Conservation (phyloP, 2,329 filamentous ascomycete species). For the Colletotrichum sidae region DNA sequence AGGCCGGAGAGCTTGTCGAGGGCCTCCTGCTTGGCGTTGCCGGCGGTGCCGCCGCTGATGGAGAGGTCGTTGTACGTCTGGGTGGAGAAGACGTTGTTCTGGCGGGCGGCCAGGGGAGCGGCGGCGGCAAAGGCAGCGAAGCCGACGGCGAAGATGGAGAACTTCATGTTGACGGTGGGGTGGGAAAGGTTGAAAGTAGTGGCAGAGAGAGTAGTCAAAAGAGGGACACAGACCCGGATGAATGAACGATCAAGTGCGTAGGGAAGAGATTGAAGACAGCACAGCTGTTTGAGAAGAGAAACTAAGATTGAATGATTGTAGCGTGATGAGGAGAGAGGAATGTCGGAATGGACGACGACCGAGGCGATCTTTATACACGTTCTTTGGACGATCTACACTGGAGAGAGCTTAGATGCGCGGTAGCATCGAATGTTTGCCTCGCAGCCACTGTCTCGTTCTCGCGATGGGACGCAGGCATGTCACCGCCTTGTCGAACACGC, state of each 20-base stretch:
- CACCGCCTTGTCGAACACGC: not conserved
- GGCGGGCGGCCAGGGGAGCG: slow-evolving; percentile 43
- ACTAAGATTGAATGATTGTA: slow-evolving; percentile 33
- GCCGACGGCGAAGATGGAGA: slow-evolving; percentile 46
- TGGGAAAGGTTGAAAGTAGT: slow-evolving; percentile 2
- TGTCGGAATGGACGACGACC: slow-evolving; percentile 14
- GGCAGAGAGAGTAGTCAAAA: slow-evolving; percentile 12
- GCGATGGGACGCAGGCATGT: slow-evolving; percentile 3
- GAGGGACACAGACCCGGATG: slow-evolving; percentile 35
- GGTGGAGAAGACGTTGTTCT: slow-evolving; percentile 45
- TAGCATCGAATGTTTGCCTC: slow-evolving; percentile 23
- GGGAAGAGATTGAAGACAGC: slow-evolving; percentile 36
- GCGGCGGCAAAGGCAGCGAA: slow-evolving; percentile 44
- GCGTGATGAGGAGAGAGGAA: slow-evolving; percentile 28
- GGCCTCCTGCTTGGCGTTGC: slow-evolving; percentile 57
- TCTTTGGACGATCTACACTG: slow-evolving; percentile 18
- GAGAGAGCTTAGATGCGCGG: slow-evolving; percentile 5
- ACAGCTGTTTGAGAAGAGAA: slow-evolving; percentile 32
- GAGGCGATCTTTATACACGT: slow-evolving; percentile 35
- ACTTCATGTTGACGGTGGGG: slow-evolving; percentile 46
- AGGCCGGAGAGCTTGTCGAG: slow-evolving; percentile 52
- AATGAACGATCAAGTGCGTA: slow-evolving; percentile 35
- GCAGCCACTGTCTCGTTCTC: slow-evolving; percentile 3
- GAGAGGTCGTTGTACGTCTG: slow-evolving; percentile 58
- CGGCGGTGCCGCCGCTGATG: slow-evolving; percentile 59